Base-by-base conservation (phyloP, 2,329 filamentous ascomycete species). In the Drechslerella coelobrocha region DNA sequence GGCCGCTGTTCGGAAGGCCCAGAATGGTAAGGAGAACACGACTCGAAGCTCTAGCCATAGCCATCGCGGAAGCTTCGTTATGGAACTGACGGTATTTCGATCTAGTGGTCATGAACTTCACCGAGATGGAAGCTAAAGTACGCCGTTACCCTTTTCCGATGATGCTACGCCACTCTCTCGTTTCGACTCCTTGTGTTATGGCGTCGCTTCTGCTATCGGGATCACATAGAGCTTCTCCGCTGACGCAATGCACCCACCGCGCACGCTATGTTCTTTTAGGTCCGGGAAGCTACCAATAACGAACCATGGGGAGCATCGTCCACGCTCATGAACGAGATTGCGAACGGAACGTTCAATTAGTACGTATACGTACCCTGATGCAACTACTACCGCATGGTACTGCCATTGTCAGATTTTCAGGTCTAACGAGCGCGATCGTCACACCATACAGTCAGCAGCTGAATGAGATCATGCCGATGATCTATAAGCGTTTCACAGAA, bases 381-480 rank as follows among this genome's bases (percentile, higher is more conserved):
- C 27, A 43, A 41, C n/a, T 60, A 62, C 9, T 47, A n/a, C 41
- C 9, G 43, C 8, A n/a, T 9, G 19, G 8, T 41, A 26, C 37
- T 41, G n/a, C 4, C 61, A 23, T 72, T 51, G 41, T 41, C 39
- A 17, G 7, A 12, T 39, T 56, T 62, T n/a, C 23, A 37, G 45
- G 31, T 47, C 31, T 51, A 54, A 34, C 37, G 56, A n/a, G 41
- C 76, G 79, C 62, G 79, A 76, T 37, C 73, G 59, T 73, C 50
- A 17, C 5, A 43, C 21, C 51, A 14, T 43, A 63, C 78, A 97
- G 93, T 79, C 92, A 96, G 86, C 86, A 92, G 56, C 87, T 99
- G 63, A 97, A 97, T 80, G 94, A 99, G 80, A 97, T 99, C 78
- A 99, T 99, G 94, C 94, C 94, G 74, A 94, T 99, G 91, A 96